Evolutionary conservation across 257 asterid genomes (phyloP).

Genomic region (Nicotiana otophora): DNA sequence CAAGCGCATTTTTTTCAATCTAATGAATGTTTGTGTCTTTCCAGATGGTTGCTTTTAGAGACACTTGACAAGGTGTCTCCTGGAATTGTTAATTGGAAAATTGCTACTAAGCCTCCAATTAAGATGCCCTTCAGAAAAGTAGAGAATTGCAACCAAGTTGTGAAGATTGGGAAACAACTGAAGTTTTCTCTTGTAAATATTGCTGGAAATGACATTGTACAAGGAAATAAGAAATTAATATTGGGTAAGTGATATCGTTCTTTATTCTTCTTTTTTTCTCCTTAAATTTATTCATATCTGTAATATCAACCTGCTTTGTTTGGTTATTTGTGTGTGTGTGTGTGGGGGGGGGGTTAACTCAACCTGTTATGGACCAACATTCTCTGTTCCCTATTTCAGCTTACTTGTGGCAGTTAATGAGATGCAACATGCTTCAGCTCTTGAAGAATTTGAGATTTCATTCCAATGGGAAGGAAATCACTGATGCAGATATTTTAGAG

Average conservation of each 20-base stretch:
- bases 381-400: slow-evolving; percentile 45
- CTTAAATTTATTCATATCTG: background rate
- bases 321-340: background rate
- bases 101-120: slow-evolving; percentile 90
- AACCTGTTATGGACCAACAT: background rate
- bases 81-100: slow-evolving; percentile 92
- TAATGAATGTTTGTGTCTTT: slow-evolving; percentile 5
- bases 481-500: slow-evolving; percentile 71
- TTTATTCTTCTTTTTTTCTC: background rate
- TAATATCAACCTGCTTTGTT: background rate
- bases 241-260: slow-evolving; percentile 35
- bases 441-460: slow-evolving; percentile 80
- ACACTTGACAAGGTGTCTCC: slow-evolving; percentile 95
- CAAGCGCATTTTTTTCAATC: background rate
- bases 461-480: slow-evolving; percentile 85
- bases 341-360: background rate
- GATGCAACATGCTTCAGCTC: slow-evolving; percentile 86
- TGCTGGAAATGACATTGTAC: slow-evolving; percentile 94
- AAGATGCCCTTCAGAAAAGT: slow-evolving; percentile 95
- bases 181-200: slow-evolving; percentile 92
- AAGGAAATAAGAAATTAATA: slow-evolving; percentile 91
- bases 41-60: slow-evolving; percentile 92
- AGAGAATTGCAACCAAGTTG: slow-evolving; percentile 95
- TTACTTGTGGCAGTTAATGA: slow-evolving; percentile 92
- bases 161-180: slow-evolving; percentile 88